These are phyloP conservation scores for Wallacemonas sp. DNA, from an alignment of 208 protist species.

Conservation along the genomic window DNA sequence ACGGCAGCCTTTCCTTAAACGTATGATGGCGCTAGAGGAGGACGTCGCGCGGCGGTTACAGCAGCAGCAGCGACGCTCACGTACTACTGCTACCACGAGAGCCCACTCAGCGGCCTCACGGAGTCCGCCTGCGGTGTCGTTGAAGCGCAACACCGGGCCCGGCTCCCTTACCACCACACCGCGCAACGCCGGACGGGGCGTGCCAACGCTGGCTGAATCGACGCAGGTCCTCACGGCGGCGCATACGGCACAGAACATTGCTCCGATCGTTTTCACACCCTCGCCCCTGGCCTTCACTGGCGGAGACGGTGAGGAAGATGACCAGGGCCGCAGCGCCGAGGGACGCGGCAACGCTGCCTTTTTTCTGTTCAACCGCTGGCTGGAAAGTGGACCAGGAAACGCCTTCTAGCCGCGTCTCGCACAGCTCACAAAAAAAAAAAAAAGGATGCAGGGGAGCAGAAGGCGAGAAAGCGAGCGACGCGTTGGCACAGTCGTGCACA, in stretches of 20 bases:
- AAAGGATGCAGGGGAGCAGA: too few species aligned
- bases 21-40: conserved; percentile 20
- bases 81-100: conserved; percentile 18
- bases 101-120: not conserved
- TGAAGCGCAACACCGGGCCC: too few species aligned
- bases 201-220: not conserved
- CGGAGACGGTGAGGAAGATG: conserved; percentile 1
- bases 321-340: conserved; percentile 6
- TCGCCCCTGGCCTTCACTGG: not conserved
- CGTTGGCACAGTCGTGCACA: too few species aligned
- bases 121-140: conserved; percentile 14
- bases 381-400: conserved; percentile 23
- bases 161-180: too few species aligned
- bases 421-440: conserved; percentile 2
- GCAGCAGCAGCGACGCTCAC: conserved; percentile 1
- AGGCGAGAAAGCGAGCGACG: too few species aligned
- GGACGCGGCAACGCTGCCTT: conserved; percentile 29
- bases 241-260: not conserved
- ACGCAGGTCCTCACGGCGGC: not conserved
- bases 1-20: not conserved
- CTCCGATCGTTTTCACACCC: not conserved
- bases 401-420: not conserved
- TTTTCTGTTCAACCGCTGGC: conserved; percentile 48
- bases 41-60: conserved; percentile 18
- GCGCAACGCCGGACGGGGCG: not conserved